Evolutionary conservation across 2,329 filamentous ascomycete genomes (phyloP), one percentile per base, ranked within the genome.

Genomic region (Penicillium sp.): DNA sequence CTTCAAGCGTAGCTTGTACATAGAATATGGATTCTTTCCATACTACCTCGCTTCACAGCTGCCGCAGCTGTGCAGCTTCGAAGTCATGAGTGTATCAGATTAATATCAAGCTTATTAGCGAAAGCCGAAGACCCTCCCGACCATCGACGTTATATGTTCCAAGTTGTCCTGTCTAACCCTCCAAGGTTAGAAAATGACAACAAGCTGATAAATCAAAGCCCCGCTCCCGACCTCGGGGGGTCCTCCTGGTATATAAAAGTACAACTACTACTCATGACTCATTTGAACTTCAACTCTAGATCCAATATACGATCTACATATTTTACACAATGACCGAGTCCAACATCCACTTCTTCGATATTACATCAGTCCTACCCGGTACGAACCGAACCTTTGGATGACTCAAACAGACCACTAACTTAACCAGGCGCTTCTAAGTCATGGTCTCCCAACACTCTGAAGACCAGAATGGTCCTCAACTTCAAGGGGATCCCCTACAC

Each of bases 291-390:
- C 22, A 32, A 24, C 5, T 28, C 43, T 7, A 4, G 31, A 1
- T 15, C 19, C 55, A 43, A 46, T 6, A 21, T 21, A 21, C 4
- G 29, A 31, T 6, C 12, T 42, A 12, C 8, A 22, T n/a, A 19
- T 9, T 10, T 22, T 32, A 32, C 10, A 32, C 15, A 17, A 64
- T 65, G 61, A 31, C 58, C 7, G 40, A 55, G 33, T 45, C 51
- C 2, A 53, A 60, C 1, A 60, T 68, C 17, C 65, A 69, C 39
- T 64, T 69, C 48, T 68, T 69, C 48, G 66, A 69, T 48, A 57
- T 69, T 29, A 45, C 42, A 15, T 66, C 62, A 9, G 57, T 53
- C 19, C 56, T 66, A 10, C 56, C 60, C 44, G 61, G 63, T 65
- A 54, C 29, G 42, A 38, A 29, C 5, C 28, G 32, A n/a, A 35